phyloP scores from a whole-genome alignment of 108 stramenopile species.

The Pseudonitzschia pungens region DNA sequence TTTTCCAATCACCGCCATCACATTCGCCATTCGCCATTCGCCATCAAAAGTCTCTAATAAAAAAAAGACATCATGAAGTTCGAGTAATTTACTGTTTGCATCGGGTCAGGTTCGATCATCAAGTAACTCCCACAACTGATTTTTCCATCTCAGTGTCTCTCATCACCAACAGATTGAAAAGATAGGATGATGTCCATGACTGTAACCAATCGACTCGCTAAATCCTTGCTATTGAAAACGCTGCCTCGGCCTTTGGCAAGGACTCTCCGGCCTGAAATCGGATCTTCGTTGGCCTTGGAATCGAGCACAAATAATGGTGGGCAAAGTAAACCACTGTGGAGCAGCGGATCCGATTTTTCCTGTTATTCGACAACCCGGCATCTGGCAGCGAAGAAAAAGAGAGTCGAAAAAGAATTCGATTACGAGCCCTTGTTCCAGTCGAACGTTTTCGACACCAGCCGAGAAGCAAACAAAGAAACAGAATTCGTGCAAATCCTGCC shows the following conservation, averaged over 20 bases:
- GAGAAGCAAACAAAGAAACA: slow-evolving; percentile 26
- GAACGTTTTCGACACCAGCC: slow-evolving; percentile 31
- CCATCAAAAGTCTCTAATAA: no score
- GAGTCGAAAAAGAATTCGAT: slow-evolving; percentile 13
- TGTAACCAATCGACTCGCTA: neutral
- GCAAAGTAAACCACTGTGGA: no score
- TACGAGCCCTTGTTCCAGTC: slow-evolving; percentile 76
- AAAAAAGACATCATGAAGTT: no score
- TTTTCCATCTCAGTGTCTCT: neutral
- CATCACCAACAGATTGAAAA: neutral
- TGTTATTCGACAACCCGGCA: slow-evolving; percentile 9
- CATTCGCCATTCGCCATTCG: no score
- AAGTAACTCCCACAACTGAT: neutral
- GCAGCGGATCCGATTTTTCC: neutral
- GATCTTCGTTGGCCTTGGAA: neutral
- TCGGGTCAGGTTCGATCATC: neutral
- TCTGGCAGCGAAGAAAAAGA: neutral
- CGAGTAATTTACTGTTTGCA: neutral
- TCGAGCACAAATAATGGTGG: no score
- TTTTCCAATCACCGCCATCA: no score
- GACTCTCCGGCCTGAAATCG: neutral
- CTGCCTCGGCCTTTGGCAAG: neutral
- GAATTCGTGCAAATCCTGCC: slow-evolving; percentile 59
- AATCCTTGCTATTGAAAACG: neutral
- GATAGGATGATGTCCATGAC: neutral